phyloP scores from a whole-genome alignment of 371 early-diverging fungal genomes.

The Circinella minor region DNA sequence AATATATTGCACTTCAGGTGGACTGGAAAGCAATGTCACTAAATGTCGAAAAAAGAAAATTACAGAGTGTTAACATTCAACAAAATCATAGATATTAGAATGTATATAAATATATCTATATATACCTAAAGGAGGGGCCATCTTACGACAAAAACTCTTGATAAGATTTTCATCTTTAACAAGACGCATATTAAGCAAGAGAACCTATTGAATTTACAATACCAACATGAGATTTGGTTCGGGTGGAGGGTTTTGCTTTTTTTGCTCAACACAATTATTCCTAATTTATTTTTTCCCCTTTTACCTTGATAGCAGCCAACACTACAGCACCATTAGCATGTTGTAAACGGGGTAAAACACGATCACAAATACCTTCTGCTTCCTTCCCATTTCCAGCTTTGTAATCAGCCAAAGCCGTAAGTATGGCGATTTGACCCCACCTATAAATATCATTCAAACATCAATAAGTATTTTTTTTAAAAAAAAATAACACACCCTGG shows the following conservation, averaged over 20 bases:
- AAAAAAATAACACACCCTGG: no score
- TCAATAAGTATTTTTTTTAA: not conserved
- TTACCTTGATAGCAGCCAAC: slow-evolving; percentile 74
- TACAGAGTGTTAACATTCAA: no score
- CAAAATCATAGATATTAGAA: no score
- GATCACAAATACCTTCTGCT: slow-evolving; percentile 89
- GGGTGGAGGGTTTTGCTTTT: no score
- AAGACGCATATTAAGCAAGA: slow-evolving; percentile 67
- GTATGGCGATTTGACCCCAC: slow-evolving; percentile 94
- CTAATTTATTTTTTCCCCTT: not conserved
- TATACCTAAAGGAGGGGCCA: slow-evolving; percentile 90
- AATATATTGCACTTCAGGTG: slow-evolving; percentile 94
- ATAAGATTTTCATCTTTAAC: slow-evolving; percentile 74
- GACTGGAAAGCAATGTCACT: slow-evolving; percentile 87
- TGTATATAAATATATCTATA: not conserved
- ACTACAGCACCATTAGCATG: slow-evolving; percentile 62
- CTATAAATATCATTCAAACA: slow-evolving; percentile 34
- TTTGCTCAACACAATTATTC: no score
- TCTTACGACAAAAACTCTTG: slow-evolving; percentile 72
- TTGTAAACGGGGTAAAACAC: slow-evolving; percentile 91
- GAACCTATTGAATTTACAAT: slow-evolving; percentile 39
- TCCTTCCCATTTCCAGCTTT: slow-evolving; percentile 52
- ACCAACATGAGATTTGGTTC: no score
- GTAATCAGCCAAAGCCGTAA: slow-evolving; percentile 85
- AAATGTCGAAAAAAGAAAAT: slow-evolving; percentile 1